Evolutionary conservation across 441 rosid species (phyloP).

Genomic region (Viola pubescens): DNA sequence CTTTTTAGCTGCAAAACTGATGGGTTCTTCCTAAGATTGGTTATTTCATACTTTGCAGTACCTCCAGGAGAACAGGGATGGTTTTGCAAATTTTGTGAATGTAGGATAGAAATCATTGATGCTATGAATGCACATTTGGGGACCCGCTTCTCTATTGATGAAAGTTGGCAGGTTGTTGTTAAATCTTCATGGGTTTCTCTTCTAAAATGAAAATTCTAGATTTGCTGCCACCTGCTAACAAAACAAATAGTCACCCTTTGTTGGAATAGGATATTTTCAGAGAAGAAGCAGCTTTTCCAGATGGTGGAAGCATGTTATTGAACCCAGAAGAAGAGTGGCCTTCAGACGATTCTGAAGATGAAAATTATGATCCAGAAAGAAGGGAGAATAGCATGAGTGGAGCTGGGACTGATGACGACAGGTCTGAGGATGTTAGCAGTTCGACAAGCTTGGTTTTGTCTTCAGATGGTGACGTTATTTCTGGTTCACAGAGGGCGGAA

Average conservation of each 20-base stretch:
- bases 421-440: slow-evolving; percentile 34
- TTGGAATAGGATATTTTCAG: slow-evolving; percentile 69
- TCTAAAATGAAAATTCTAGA: not conserved
- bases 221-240: slow-evolving; percentile 10
- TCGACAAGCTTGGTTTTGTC: slow-evolving; percentile 80
- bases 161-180: slow-evolving; percentile 75
- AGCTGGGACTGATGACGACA: slow-evolving; percentile 43
- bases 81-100: slow-evolving; percentile 87
- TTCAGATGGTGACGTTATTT: slow-evolving; percentile 52
- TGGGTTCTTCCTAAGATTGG: slow-evolving; percentile 19
- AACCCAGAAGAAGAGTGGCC: slow-evolving; percentile 87
- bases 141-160: slow-evolving; percentile 50
- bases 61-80: slow-evolving; percentile 98
- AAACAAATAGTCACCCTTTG: slow-evolving; percentile 2
- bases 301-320: slow-evolving; percentile 41
- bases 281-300: slow-evolving; percentile 66
- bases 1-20: slow-evolving; percentile 8
- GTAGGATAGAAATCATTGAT: slow-evolving; percentile 87
- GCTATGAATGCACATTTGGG: slow-evolving; percentile 95
- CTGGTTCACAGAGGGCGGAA: slow-evolving; percentile 40
- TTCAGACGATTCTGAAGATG: slow-evolving; percentile 94
- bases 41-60: slow-evolving; percentile 44
- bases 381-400: slow-evolving; percentile 44
- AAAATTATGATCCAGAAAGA: slow-evolving; percentile 79
- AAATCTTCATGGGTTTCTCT: slow-evolving; percentile 1